Evolutionary conservation across 1,284 basidiomycete genomes (phyloP).

Genomic region (Ganoderma leucocontextum): DNA sequence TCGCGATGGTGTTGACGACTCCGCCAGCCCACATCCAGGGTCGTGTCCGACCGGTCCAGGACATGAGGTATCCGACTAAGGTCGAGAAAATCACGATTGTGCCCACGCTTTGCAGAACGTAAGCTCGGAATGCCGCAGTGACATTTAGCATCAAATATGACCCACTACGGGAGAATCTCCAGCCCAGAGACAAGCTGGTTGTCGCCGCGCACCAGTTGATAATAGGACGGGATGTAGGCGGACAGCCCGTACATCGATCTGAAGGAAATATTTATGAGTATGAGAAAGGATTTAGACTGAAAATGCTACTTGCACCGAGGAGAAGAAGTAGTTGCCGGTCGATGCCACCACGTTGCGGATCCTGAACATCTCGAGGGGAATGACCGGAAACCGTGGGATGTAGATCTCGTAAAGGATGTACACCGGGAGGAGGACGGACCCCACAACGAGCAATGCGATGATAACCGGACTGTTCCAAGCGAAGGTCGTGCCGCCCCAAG

Average conservation of each 20-base stretch:
- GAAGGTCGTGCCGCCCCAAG: slow-evolving; percentile 24
- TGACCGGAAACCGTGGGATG: slow-evolving; percentile 22
- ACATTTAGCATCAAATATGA: not conserved
- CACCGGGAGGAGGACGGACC: slow-evolving; percentile 14
- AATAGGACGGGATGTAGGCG: slow-evolving; percentile 24
- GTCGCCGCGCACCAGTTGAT: slow-evolving; percentile 25
- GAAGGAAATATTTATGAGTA: not conserved
- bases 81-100: slow-evolving; percentile 21
- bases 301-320: slow-evolving; percentile 13
- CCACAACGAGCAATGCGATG: slow-evolving; percentile 21
- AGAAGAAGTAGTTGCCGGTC: slow-evolving; percentile 28
- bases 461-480: slow-evolving; percentile 18
- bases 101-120: slow-evolving; percentile 12
- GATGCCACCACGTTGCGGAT: slow-evolving; percentile 22
- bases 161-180: slow-evolving; percentile 25
- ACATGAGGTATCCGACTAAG: slow-evolving; percentile 22
- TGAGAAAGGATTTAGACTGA: not conserved
- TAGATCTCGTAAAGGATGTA: slow-evolving; percentile 20
- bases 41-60: slow-evolving; percentile 20
- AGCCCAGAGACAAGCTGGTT: slow-evolving; percentile 24
- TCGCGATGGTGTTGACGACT: slow-evolving; percentile 17
- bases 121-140: not conserved
- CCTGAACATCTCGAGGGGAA: slow-evolving; percentile 25
- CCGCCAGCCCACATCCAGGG: slow-evolving; percentile 20
- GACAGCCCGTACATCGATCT: slow-evolving; percentile 26